Evolutionary conservation across 2,329 filamentous ascomycete species (phyloP).

Genomic region (Elsinoe batatas): DNA sequence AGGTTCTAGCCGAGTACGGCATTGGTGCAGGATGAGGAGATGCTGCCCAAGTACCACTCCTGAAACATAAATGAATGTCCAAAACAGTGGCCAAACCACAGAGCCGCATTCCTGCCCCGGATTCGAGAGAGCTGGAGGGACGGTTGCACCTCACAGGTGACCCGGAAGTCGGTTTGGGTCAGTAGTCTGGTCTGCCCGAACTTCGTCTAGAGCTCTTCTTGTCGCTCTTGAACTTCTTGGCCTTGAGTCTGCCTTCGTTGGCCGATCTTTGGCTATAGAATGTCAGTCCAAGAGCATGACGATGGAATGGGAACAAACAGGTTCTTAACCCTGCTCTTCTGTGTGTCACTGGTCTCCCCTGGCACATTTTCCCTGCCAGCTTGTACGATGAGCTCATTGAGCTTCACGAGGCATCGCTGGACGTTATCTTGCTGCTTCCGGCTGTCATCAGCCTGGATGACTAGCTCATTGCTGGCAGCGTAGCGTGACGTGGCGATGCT

Average conservation of each 20-base stretch:
- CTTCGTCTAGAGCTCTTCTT: conserved; percentile 49
- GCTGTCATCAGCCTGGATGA: conserved; percentile 55
- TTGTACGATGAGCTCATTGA: conserved; percentile 45
- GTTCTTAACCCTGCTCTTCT: conserved; percentile 44
- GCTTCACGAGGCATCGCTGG: conserved; percentile 48
- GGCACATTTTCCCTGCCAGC: conserved; percentile 44
- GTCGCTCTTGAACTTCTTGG: conserved; percentile 51
- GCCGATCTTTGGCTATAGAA: conserved; percentile 43
- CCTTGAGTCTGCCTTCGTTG: conserved; percentile 47
- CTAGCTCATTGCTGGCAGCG: conserved; percentile 42
- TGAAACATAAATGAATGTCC: not conserved
- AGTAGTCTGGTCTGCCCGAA: conserved; percentile 25
- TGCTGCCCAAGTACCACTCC: not conserved
- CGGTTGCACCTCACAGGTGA: not conserved
- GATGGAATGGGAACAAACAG: conserved; percentile 33
- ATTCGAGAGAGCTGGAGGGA: not conserved
- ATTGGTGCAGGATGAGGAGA: not conserved
- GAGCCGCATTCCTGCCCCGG: too few species aligned
- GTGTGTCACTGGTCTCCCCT: conserved; percentile 50
- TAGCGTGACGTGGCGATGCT: conserved; percentile 46
- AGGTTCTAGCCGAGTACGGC: not conserved
- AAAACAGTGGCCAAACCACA: too few species aligned
- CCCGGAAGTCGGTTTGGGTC: conserved; percentile 11
- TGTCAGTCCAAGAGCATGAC: not conserved
- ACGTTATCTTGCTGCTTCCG: conserved; percentile 53